Base-by-base conservation (phyloP, 345 rosid genomes). In the Turritis glabra region DNA sequence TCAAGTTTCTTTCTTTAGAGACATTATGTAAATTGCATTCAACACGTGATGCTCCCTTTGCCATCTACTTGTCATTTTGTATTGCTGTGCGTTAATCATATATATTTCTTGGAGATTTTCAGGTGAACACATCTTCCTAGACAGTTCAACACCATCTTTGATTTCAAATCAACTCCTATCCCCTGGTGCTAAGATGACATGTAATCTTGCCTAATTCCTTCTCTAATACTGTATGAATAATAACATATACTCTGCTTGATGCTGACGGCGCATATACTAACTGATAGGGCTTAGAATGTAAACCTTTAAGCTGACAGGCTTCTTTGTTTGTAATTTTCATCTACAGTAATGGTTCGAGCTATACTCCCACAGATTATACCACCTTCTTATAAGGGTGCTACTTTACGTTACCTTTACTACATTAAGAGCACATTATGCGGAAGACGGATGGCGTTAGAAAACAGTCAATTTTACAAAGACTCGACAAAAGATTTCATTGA, bases 111-210 rank as follows among this genome's bases (percentile, higher is more conserved):
- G 70, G 78, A 51, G 32, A 17, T 44, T 77, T 83, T 78, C 90
- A 95, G 99, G 99, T 72, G 99, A 95, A 79, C 84, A 80, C 61
- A 80, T 86, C 67, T 92, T 95, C 67, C 74, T 95, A 80, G 97
- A 91, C 63, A 78, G 84, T 73, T 88, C 96, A 12, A 77, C 87
- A 18, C 74, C 89, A 48, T 60, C 86, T 44, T 68, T 90, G 33
- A 73, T 85, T 69, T 86, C 97, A 15, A 89, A 84, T 82, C 92
- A 87, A 73, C 83, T 87, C 54, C 81, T 94, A 64, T 84, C 97
- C 22, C 77, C 87, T 57, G 85, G 92, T 76, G 85, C 89, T 71
- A 76, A 76, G 61, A 88, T 84, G 83, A 82, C 90, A 78, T 90
- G 97, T 95, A 82, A 79, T 87, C 60, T 43, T 27, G 2, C 32